Conservation (phyloP, 495 filamentous ascomycete species). For the Astrocystis sublimbata region DNA sequence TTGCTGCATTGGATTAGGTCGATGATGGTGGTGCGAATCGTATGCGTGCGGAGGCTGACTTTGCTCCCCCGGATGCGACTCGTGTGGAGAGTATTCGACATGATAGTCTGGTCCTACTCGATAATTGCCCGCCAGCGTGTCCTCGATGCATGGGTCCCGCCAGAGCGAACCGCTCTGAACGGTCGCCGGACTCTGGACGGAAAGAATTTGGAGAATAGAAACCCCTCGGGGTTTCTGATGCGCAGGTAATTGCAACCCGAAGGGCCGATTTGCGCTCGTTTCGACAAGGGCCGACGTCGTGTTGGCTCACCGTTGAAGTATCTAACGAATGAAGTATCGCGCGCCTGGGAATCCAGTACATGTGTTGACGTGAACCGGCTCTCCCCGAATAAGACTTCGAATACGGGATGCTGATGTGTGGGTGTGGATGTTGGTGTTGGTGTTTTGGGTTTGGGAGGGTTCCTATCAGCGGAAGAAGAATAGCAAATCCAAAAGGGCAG, state of each 20-base stretch:
- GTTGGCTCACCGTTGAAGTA: conserved; percentile 26
- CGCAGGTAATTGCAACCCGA: conserved; percentile 24
- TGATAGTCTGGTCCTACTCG: conserved; percentile 59
- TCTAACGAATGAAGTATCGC: conserved; percentile 30
- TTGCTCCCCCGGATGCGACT: conserved; percentile 58
- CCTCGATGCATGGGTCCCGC: conserved; percentile 70
- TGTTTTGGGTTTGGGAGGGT: conserved; percentile 20
- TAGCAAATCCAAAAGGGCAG: conserved; percentile 28
- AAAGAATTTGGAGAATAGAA: conserved; percentile 50
- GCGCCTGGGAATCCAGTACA: conserved; percentile 36
- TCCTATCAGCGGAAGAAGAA: conserved; percentile 30
- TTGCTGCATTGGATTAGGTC: conserved; percentile 39
- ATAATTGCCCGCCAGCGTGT: conserved; percentile 67
- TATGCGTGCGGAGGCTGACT: conserved; percentile 52
- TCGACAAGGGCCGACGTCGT: conserved; percentile 34
- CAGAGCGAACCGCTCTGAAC: conserved; percentile 71
- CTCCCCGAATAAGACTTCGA: conserved; percentile 25
- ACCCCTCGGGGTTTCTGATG: conserved; percentile 49
- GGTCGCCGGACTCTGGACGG: conserved; percentile 59
- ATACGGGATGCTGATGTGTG: conserved; percentile 31
- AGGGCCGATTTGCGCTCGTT: conserved; percentile 29
- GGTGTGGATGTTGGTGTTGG: conserved; percentile 30
- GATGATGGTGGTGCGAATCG: conserved; percentile 51
- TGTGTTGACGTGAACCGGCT: conserved; percentile 33
- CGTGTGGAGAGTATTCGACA: conserved; percentile 65